These are phyloP conservation scores for Tuber borchii DNA, from an alignment of 495 filamentous ascomycete genomes.

Conservation along the genomic window DNA sequence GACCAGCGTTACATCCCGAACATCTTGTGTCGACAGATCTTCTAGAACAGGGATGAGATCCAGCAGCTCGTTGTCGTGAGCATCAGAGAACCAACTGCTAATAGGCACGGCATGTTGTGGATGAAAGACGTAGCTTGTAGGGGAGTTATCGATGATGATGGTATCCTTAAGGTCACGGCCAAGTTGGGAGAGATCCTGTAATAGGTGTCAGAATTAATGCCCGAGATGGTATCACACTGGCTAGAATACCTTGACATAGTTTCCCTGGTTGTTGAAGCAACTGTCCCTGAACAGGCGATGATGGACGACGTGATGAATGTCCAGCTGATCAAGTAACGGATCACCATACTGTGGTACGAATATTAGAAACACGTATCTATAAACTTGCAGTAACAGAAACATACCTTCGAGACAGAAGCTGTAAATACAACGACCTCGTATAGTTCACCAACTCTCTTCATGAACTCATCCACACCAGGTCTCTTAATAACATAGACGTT, in stretches of 20 bases:
- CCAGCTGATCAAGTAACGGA: constrained; percentile 89
- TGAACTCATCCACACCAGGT: constrained; percentile 94
- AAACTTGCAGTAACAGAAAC: background rate
- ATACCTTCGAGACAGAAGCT: constrained; percentile 95
- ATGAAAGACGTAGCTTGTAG: constrained; percentile 98
- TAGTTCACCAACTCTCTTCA: constrained; percentile 95
- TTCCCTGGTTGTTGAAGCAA: constrained; percentile 98
- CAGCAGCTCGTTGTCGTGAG: constrained; percentile 97
- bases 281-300: constrained; percentile 95
- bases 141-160: constrained; percentile 99
- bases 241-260: constrained; percentile 77
- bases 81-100: constrained; percentile 99
- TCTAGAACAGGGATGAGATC: constrained; percentile 98
- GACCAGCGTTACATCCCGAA: constrained; percentile 93
- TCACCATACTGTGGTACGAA: constrained; percentile 72
- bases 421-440: constrained; percentile 99
- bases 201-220: constrained; percentile 27
- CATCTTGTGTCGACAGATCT: constrained; percentile 80
- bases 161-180: constrained; percentile 93
- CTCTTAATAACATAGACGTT: constrained; percentile 99
- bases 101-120: constrained; percentile 98
- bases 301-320: constrained; percentile 95
- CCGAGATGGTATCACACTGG: constrained; percentile 18
- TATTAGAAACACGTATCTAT: constrained; percentile 11
- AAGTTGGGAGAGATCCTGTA: constrained; percentile 84